These are phyloP conservation scores for Dictyophora rubrovolvata DNA, from an alignment of 768 basidiomycete genomes.

Conservation along the genomic window DNA sequence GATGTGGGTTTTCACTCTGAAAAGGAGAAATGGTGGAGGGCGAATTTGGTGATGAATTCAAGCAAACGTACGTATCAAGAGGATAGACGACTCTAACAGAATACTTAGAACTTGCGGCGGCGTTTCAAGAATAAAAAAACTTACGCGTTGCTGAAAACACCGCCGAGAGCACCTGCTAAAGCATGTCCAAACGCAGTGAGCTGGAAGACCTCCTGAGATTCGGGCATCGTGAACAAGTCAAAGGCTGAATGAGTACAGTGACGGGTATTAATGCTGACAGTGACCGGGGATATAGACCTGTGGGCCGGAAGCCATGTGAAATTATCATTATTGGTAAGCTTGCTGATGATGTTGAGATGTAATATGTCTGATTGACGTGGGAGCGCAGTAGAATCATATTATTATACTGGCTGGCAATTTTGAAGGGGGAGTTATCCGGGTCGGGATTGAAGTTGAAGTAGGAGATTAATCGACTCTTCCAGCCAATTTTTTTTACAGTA, in stretches of 20 bases:
- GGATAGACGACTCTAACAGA: conserved; percentile 77
- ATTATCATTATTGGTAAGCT: background rate
- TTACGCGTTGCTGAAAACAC: conserved; percentile 87
- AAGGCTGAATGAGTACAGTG: conserved; percentile 2
- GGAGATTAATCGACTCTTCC: too few species aligned
- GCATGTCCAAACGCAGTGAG: conserved; percentile 85
- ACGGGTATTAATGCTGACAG: background rate
- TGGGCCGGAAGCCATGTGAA: background rate
- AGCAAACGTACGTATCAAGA: conserved; percentile 69
- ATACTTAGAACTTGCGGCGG: background rate
- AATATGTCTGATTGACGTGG: background rate
- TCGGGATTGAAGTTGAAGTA: too few species aligned
- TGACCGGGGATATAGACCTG: background rate
- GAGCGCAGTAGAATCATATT: too few species aligned
- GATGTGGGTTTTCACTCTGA: conserved; percentile 87
- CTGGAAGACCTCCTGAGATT: conserved; percentile 39
- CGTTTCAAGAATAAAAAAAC: conserved; percentile 22
- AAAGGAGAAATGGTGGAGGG: background rate
- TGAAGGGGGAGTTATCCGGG: too few species aligned
- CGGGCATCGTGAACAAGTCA: conserved; percentile 22
- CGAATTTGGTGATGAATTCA: background rate
- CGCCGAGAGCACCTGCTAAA: conserved; percentile 86
- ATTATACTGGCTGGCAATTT: too few species aligned
- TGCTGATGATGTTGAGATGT: background rate
- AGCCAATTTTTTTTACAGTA: too few species aligned